Conservation (phyloP, 2,329 filamentous ascomycete genomes). For the Paecilomyces niveus region DNA sequence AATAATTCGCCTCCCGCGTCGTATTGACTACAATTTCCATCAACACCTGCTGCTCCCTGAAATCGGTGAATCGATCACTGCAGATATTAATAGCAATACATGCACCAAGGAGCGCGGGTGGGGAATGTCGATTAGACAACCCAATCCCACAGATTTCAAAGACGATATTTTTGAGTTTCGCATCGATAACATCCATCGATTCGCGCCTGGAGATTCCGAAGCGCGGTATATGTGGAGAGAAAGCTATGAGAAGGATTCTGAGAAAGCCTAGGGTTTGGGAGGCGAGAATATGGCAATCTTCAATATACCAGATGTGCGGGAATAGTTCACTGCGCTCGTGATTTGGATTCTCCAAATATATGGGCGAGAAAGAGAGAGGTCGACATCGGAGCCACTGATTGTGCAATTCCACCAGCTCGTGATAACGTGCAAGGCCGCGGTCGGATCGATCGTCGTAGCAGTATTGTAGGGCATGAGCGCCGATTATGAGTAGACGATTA, state of each 20-base stretch:
- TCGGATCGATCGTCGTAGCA: constrained; percentile 42
- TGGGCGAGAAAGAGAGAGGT: constrained; percentile 48
- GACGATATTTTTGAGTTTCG: not conserved
- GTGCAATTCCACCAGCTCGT: constrained; percentile 28
- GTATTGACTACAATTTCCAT: constrained; percentile 7
- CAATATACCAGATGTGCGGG: constrained; percentile 51
- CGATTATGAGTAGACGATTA: constrained; percentile 54
- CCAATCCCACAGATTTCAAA: not conserved
- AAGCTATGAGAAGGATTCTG: constrained; percentile 48
- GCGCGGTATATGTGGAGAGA: constrained; percentile 38
- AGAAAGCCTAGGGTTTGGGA: constrained; percentile 55
- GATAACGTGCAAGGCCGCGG: not conserved
- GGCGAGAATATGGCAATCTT: constrained; percentile 52
- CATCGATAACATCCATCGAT: not conserved
- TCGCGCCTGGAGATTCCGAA: constrained; percentile 8
- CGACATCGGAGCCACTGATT: constrained; percentile 36
- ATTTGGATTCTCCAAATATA: constrained; percentile 40
- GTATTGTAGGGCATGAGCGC: constrained; percentile 55
- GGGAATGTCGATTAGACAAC: not conserved
- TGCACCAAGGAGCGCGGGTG: not conserved
- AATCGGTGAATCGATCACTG: constrained; percentile 7
- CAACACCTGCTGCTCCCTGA: constrained; percentile 4
- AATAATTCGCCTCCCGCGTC: constrained; percentile 5
- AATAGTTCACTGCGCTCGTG: constrained; percentile 37
- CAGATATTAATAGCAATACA: constrained; percentile 9